Evolutionary conservation across 1,139 yeast genomes (phyloP), one percentile per base, ranked within the genome.

Genomic region (Taphrina wiesneri): DNA sequence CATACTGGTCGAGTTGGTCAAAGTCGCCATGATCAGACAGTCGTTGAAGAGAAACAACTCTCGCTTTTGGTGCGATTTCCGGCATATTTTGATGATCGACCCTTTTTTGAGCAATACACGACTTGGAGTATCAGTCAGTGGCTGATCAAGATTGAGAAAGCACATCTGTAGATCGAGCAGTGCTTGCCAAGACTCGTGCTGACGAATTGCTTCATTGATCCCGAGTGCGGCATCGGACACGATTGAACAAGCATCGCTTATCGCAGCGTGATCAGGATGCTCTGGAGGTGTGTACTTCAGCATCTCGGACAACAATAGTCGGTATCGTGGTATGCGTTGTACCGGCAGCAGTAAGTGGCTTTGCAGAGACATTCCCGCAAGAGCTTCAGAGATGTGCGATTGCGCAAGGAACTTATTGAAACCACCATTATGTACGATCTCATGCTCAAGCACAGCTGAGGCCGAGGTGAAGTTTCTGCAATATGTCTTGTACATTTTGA

Each of bases 381-480:
- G 46, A 26, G 21, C 54, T n/a, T 56, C 34, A 23, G 41, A 41
- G 6, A 36, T 45, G 15, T 30, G 46, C 26, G 46, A 19, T 13
- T 25, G 43, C 28, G 28, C 21, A 15, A 62, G 25, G 43, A 56
- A 62, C 4, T 19, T 11, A 13, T 26, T 32, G 32, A 62, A 43
- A 13, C 19, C n/a, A n/a, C 25, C 9, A 41, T 62, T 62, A 7
- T 28, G 36, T 21, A 26, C 17, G 28, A 41, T 17, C 36, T 62
- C 66, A 19, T 26, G 39, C 15, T 53, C 54, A 17, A 54, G 46
- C 15, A 46, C 52, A 2, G 17, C 30, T n/a, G 39, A 26, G 11
- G 66, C 66, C n/a, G 52, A 26, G n/a, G 25, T 34, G 39, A 62
- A 62, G 39, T 62, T 62, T 17, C 63, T 52, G 43, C 66, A 62